Base-by-base conservation (phyloP, 805 yeast genomes). In the Barnettozyma botsteinii region DNA sequence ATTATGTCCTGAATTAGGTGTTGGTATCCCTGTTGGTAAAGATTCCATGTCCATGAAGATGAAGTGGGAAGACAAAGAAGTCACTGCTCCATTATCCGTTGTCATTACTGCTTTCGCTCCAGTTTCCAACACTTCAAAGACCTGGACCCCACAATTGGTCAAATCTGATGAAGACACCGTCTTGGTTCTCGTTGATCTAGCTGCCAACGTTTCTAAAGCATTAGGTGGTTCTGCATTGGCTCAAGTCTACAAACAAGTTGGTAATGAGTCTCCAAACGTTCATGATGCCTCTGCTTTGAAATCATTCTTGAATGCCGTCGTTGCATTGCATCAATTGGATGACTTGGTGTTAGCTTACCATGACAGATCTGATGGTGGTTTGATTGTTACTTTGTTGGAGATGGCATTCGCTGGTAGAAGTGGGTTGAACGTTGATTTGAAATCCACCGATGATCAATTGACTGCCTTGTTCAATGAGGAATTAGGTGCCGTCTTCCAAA, bases 31-130 rank as follows among this genome's bases (percentile, higher is more conserved):
- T 12, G 99, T 93, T 27, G 99, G 99, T 51, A 93, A 93, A 67
- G 99, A 93, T 64, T 88, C 97, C 26, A 88, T 93, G 96, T 88
- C 98, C 18, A 91, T 93, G 98, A 87, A 88, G 69, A 93, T 93
- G 98, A 81, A 83, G 56, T 93, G 99, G 99, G 85, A 74, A 36
- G 77, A 79, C 38, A 85, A 82, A 55, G 95, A 87, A 63, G 98
- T 93, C 31, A 80, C 93, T 46, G 87, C 97, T n/a, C 99, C 99
- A 35, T 69, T 93, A 58, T 83, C 97, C 11, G 75, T 91, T 54
- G 83, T 85, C 35, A 73, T 91, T 51, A 89, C 98, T 18, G 93
- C 98, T 1, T 93, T 91, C 61, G 85, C 84, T 43, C 86, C 95
- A 26, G 97, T 93, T 35, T 67, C 66, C 33, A 72, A 89, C 60